A percentile compares a stretch with the other conserved stretches of the same genome.
These are phyloP conservation scores for Lecanosticta acicola DNA, from an alignment of 2,329 filamentous ascomycete species.

Conservation along the genomic window DNA sequence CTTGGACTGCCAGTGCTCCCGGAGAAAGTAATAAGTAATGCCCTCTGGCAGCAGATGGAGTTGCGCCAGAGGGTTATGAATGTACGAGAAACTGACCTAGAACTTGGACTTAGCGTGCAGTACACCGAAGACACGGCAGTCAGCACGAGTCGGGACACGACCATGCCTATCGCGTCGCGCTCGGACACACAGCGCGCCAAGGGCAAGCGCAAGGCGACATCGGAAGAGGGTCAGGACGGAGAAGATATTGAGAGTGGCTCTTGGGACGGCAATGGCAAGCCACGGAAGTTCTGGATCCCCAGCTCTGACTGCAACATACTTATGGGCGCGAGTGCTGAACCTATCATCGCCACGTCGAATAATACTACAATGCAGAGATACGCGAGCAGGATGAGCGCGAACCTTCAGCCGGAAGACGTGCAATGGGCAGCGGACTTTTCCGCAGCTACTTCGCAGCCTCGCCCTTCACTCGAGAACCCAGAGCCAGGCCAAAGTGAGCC, in stretches of 20 bases:
- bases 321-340: constrained; percentile 50
- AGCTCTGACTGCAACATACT: constrained; percentile 50
- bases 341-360: constrained; percentile 44
- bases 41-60: constrained; percentile 54
- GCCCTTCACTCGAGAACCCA: constrained; percentile 15
- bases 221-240: constrained; percentile 7
- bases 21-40: constrained; percentile 51
- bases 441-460: constrained; percentile 38
- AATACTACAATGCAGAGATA: constrained; percentile 40
- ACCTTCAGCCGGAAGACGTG: constrained; percentile 50
- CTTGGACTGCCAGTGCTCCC: constrained; percentile 52
- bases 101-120: constrained; percentile 46
- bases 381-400: constrained; percentile 45
- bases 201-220: constrained; percentile 40
- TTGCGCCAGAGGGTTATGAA: constrained; percentile 52
- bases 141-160: constrained; percentile 20
- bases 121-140: constrained; percentile 33
- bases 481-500: constrained; percentile 9
- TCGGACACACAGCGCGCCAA: constrained; percentile 29
- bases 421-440: constrained; percentile 53
- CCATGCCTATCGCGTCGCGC: constrained; percentile 26
- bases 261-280: constrained; percentile 50
- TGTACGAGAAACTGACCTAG: constrained; percentile 46
- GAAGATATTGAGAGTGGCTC: constrained; percentile 41
- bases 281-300: constrained; percentile 55